These are phyloP conservation scores for Theobroma grandiflorum DNA, from an alignment of 441 rosid genomes.

Conservation along the genomic window DNA sequence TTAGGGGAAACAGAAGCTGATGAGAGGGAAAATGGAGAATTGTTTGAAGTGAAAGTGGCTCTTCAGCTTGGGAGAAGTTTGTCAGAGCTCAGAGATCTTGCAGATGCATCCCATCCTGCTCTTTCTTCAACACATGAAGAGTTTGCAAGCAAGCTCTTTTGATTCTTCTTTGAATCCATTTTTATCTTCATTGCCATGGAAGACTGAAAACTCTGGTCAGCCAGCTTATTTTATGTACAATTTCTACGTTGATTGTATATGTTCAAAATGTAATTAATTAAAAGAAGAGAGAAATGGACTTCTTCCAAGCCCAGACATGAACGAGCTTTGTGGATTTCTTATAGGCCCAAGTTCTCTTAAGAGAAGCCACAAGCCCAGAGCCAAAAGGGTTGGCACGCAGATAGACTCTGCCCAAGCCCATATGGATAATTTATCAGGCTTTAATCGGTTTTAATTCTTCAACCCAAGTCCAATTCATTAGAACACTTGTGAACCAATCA, in stretches of 20 bases:
- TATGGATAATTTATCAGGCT: no score
- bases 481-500: no score
- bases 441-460: no score
- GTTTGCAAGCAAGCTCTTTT: conserved; percentile 77
- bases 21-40: conserved; percentile 60
- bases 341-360: no score
- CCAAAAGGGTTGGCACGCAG: no score
- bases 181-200: neutral
- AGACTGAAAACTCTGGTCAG: neutral
- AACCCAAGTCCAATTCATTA: no score
- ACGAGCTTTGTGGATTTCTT: no score
- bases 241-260: neutral
- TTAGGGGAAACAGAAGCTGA: conserved; percentile 41
- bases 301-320: no score
- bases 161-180: neutral
- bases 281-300: neutral
- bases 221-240: neutral
- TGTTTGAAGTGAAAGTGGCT: conserved; percentile 64
- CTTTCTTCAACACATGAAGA: conserved; percentile 38
- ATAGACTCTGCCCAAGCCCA: no score
- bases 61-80: conserved; percentile 74
- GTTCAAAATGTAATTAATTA: neutral
- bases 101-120: conserved; percentile 19
- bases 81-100: conserved; percentile 64
- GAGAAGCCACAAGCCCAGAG: no score